A percentile compares a stretch with the other conserved stretches of the same genome.
Conservation (phyloP, 2,329 filamentous ascomycete genomes). For the Dactylellina drechsleri region DNA sequence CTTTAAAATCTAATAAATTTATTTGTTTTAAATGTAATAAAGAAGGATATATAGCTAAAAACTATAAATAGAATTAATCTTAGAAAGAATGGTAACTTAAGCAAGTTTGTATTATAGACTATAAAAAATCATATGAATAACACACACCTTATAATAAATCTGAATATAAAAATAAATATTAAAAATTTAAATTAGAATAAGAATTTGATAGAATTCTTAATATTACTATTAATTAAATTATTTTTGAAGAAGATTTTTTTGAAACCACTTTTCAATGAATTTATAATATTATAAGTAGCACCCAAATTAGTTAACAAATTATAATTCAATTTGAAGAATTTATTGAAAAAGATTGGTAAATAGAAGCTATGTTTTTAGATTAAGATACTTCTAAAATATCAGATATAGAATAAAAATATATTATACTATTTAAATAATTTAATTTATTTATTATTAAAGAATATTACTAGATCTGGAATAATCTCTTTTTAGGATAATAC, state of each 20-base stretch:
- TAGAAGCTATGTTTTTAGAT: no score
- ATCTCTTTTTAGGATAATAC: background rate
- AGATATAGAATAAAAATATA: background rate
- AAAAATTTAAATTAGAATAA: constrained; percentile 1
- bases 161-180: background rate
- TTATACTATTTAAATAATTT: background rate
- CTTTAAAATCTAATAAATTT: background rate
- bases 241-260: background rate
- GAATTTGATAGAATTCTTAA: background rate
- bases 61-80: background rate
- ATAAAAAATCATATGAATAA: background rate
- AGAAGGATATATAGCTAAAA: background rate
- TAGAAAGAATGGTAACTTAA: no score
- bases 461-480: constrained; percentile 1
- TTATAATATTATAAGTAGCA: background rate
- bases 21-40: background rate
- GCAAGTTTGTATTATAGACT: background rate
- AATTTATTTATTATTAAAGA: background rate
- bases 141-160: background rate
- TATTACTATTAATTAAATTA: background rate
- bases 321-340: background rate
- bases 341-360: no score
- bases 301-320: background rate
- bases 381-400: no score
- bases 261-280: background rate